Conservation (phyloP, 2,329 filamentous ascomycete genomes). For the Chaetomiaceae sp. region DNA sequence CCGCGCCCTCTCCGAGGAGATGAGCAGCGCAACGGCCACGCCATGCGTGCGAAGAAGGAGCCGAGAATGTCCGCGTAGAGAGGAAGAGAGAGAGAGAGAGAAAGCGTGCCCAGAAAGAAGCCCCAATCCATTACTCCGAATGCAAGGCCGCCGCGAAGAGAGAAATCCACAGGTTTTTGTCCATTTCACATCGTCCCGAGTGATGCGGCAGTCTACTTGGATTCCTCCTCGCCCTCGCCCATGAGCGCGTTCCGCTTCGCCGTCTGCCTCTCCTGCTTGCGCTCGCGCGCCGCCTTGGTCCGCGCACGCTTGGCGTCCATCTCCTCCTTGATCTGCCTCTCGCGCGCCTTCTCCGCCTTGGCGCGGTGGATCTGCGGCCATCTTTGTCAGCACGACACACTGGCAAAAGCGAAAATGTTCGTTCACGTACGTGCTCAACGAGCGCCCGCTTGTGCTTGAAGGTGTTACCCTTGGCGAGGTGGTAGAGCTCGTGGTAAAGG, state of each 20-base stretch:
- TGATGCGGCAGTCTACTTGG: slow-evolving; percentile 41
- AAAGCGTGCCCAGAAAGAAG: slow-evolving; percentile 35
- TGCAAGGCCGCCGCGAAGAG: slow-evolving; percentile 43
- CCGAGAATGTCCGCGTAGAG: slow-evolving; percentile 18
- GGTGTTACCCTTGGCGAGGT: slow-evolving; percentile 99
- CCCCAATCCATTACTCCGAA: slow-evolving; percentile 55
- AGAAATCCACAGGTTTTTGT: slow-evolving; percentile 33
- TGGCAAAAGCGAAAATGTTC: too few species aligned
- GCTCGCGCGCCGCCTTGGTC: slow-evolving; percentile 99
- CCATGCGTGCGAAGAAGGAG: slow-evolving; percentile 23
- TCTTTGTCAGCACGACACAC: slow-evolving; percentile 12
- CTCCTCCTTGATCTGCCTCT: slow-evolving; percentile 95
- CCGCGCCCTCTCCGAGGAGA: slow-evolving; percentile 3
- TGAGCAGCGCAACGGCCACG: slow-evolving; percentile 12
- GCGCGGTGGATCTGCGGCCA: slow-evolving; percentile 87
- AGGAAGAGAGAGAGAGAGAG: slow-evolving; percentile 15
- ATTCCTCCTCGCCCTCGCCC: slow-evolving; percentile 61
- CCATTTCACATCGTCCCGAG: slow-evolving; percentile 41
- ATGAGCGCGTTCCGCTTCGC: slow-evolving; percentile 85
- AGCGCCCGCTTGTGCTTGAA: slow-evolving; percentile 99
- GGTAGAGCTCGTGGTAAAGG: slow-evolving; percentile 99
- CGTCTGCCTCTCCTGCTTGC: slow-evolving; percentile 85
- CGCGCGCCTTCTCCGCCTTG: slow-evolving; percentile 98
- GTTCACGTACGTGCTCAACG: slow-evolving; percentile 99
- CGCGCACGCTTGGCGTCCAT: slow-evolving; percentile 99